Percentiles rank a stretch among this genome's conserved stretches.
Evolutionary conservation across 2,329 filamentous ascomycete genomes (phyloP).

Genomic region (Exophiala sideris): DNA sequence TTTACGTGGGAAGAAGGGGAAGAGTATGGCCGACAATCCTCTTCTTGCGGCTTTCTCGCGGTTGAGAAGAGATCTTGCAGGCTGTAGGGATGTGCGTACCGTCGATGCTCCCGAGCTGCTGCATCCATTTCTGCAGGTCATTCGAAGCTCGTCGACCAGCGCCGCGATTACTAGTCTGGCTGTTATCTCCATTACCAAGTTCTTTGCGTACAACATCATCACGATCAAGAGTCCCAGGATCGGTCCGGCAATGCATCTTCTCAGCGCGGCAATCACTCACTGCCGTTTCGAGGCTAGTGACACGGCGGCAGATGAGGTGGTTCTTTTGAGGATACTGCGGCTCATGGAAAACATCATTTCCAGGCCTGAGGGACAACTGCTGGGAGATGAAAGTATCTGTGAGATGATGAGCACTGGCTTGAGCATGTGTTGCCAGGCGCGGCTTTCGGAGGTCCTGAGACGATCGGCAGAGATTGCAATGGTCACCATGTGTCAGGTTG

Average conservation of each 20-base stretch:
- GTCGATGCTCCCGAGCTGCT: conserved; percentile 89
- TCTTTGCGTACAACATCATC: conserved; percentile 92
- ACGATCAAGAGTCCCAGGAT: conserved; percentile 80
- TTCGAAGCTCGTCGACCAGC: conserved; percentile 91
- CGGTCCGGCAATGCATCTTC: conserved; percentile 84
- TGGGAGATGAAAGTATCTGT: conserved; percentile 98
- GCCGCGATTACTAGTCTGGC: conserved; percentile 95
- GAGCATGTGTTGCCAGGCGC: conserved; percentile 92
- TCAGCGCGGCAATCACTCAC: conserved; percentile 93
- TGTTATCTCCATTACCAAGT: conserved; percentile 89
- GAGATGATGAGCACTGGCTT: conserved; percentile 99
- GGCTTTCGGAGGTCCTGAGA: conserved; percentile 84
- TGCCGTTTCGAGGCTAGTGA: conserved; percentile 97
- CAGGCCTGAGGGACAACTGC: conserved; percentile 81
- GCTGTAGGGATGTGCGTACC: conserved; percentile 80
- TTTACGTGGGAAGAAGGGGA: conserved; percentile 87
- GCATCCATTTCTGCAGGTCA: conserved; percentile 92
- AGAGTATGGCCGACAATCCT: conserved; percentile 96
- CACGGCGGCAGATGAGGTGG: conserved; percentile 89
- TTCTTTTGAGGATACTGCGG: conserved; percentile 88
- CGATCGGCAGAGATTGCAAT: conserved; percentile 89
- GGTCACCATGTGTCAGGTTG: conserved; percentile 98
- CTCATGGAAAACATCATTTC: conserved; percentile 99
- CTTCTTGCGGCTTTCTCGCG: conserved; percentile 93
- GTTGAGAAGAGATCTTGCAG: conserved; percentile 80